Base-by-base conservation (phyloP, 768 basidiomycete species). In the Boletus rubroflammeus region DNA sequence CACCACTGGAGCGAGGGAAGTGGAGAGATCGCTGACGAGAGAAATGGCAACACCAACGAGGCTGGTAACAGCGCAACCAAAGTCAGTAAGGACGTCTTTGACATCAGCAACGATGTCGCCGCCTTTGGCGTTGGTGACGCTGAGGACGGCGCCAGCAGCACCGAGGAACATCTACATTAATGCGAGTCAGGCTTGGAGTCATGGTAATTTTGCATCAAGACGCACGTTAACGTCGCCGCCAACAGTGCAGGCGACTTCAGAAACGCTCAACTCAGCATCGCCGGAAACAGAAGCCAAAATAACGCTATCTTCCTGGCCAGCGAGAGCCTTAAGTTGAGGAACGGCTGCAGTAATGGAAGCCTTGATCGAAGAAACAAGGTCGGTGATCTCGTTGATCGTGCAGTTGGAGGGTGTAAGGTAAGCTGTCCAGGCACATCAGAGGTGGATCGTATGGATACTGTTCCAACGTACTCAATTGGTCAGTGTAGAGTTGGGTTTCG, bases 381-480 rank as follows among this genome's bases (percentile, higher is more conserved):
- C 54, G 5, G 52, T 54, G 32, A 75, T 43, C 21, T 53, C 34
- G 15, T 53, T 53, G 28, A 61, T 51, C 3, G 68, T 67, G 19
- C 56, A 64, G 55, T 71, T 68, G 28, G 60, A 41, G 31, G 59
- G 5, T n/a, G 21, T 60, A 32, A 72, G 40, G 48, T 26, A 66
- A 28, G 45, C 73, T 75, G 38, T 14, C 15, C 55, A 35, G 43
- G 2, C 6, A 19, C 3, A n/a, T 69, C 13, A 49, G 41, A 29
- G 6, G 31, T 28, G 21, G 2, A 47, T 53, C 14, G 25, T n/a
- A 10, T 8, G 9, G 3, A 1, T n/a, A 7, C 7, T 10, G 13
- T n/a, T 2, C 21, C 28, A 8, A 66, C 72, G 50, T 45, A 75
- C 74, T 50, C 51, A 76, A 51, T 50, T 63, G 40, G 1, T 55